Evolutionary conservation across 345 rosid genomes (phyloP).

Genomic region (Gossypium stocksii): DNA sequence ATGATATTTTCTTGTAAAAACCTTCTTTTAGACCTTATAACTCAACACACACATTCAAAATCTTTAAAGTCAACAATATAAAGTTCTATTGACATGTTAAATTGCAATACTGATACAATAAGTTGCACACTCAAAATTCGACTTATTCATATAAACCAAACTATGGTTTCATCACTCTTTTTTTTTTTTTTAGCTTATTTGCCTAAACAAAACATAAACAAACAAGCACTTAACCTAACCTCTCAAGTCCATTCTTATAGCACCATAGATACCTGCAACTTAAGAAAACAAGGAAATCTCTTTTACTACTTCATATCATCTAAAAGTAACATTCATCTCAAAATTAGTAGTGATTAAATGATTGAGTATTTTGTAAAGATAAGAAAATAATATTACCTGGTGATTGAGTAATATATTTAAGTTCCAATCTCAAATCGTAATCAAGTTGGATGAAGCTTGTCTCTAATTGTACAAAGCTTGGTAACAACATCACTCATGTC

Average conservation of each 20-base stretch:
- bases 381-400: not conserved
- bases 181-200: not conserved
- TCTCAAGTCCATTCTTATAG: not conserved
- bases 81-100: not conserved
- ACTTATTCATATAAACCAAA: not conserved
- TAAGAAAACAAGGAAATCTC: not conserved
- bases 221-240: not conserved
- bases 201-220: not conserved
- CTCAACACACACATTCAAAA: too few relatives aligned
- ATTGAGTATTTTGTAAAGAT: not conserved
- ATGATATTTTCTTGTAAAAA: too few relatives aligned
- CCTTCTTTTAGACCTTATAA: too few relatives aligned
- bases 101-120: not conserved
- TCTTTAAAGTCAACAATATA: too few relatives aligned
- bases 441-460: not conserved
- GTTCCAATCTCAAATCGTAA: not conserved
- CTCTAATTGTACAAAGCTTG: not conserved
- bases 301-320: not conserved
- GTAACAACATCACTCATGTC: not conserved
- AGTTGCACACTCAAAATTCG: not conserved
- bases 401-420: not conserved
- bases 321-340: too few relatives aligned
- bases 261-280: not conserved
- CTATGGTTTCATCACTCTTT: not conserved
- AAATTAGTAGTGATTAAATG: not conserved